Conservation (phyloP, 768 basidiomycete genomes). For the Fomitopsis pulvina region DNA sequence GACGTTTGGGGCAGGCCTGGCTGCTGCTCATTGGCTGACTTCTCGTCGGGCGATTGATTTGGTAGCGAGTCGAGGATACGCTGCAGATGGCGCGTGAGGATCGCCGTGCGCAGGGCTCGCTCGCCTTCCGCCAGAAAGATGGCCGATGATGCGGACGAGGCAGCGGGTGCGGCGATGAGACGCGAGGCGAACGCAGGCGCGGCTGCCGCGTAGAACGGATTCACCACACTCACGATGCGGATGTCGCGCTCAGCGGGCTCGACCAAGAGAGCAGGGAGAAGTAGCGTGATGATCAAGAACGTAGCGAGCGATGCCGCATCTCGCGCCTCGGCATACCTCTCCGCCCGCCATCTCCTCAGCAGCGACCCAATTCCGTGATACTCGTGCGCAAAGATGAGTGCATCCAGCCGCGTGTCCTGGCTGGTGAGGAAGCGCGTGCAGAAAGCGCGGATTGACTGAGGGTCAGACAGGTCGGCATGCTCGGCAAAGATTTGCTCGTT, state of each 20-base stretch:
- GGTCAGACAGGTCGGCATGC: slow-evolving; percentile 63
- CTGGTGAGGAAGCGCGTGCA: slow-evolving; percentile 60
- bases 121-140: slow-evolving; percentile 55
- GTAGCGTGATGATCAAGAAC: slow-evolving; percentile 71
- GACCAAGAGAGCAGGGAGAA: slow-evolving; percentile 74
- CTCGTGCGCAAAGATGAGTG: slow-evolving; percentile 73
- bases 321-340: slow-evolving; percentile 26
- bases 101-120: slow-evolving; percentile 52
- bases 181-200: slow-evolving; percentile 34
- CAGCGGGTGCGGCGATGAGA: slow-evolving; percentile 21
- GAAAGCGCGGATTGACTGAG: slow-evolving; percentile 62
- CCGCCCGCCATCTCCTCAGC: slow-evolving; percentile 21
- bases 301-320: slow-evolving; percentile 55
- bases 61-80: slow-evolving; percentile 80
- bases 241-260: slow-evolving; percentile 87
- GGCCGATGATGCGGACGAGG: slow-evolving; percentile 6
- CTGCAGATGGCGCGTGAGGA: slow-evolving; percentile 77
- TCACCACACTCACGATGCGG: slow-evolving; percentile 80
- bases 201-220: slow-evolving; percentile 86
- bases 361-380: slow-evolving; percentile 57
- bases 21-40: slow-evolving; percentile 2
- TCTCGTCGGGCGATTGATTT: slow-evolving; percentile 46
- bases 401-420: slow-evolving; percentile 67
- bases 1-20: slow-evolving; percentile 35
- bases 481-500: slow-evolving; percentile 81